These are phyloP conservation scores for Globisporangium nodosum DNA, from an alignment of 352 stramenopile species.

Conservation along the genomic window DNA sequence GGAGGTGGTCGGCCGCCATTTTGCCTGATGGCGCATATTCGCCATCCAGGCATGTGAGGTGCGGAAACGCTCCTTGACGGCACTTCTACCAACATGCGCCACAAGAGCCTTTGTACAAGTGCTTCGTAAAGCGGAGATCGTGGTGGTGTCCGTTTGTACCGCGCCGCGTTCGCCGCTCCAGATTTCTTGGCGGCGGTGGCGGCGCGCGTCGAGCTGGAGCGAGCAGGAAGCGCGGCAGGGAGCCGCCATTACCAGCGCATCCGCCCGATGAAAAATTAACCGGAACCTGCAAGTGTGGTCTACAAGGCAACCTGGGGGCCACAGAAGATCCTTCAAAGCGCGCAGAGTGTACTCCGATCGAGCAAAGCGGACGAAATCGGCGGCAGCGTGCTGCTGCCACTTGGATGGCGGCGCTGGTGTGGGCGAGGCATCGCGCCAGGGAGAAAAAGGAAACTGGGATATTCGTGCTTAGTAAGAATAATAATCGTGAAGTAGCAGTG, in stretches of 20 bases:
- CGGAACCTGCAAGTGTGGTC: neutral
- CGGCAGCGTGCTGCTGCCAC: neutral
- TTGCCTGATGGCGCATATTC: neutral
- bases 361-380: neutral
- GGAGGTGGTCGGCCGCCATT: neutral
- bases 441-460: neutral
- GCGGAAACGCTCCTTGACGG: neutral
- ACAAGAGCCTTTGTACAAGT: no score
- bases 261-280: neutral
- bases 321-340: neutral
- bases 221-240: neutral
- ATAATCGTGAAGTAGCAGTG: no score
- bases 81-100: neutral
- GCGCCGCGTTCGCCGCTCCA: no score
- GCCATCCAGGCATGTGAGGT: neutral
- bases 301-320: neutral
- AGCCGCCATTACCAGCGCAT: neutral
- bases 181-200: neutral
- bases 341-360: neutral
- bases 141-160: neutral
- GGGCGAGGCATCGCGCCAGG: neutral
- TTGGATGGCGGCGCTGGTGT: no score
- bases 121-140: neutral
- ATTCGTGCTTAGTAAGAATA: neutral
- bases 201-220: neutral